phyloP scores from a whole-genome alignment of 768 basidiomycete species.

The Pulveroboletus sp. region DNA sequence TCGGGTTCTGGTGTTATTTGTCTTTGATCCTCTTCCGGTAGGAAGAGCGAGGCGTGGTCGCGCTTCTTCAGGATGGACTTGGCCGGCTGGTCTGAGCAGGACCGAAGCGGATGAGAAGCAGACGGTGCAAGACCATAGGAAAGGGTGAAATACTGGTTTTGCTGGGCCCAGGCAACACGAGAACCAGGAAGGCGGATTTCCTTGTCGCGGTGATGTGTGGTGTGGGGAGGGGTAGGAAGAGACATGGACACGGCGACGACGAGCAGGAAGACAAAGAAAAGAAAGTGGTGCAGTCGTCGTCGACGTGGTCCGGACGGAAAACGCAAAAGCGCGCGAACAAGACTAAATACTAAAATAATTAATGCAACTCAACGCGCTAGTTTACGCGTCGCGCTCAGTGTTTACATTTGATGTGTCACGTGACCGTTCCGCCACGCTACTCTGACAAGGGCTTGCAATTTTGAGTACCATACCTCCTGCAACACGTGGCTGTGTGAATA shows the following conservation, averaged over 20 bases:
- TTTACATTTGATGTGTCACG: conserved; percentile 28
- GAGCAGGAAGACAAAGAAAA: conserved; percentile 5
- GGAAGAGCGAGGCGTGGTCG: conserved; percentile 31
- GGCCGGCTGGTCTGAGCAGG: conserved; percentile 43
- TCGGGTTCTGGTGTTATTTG: conserved; percentile 77
- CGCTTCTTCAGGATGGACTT: conserved; percentile 73
- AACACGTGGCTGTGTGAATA: no score
- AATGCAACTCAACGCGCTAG: conserved; percentile 34
- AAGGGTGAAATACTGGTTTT: conserved; percentile 47
- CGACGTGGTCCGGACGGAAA: conserved; percentile 18
- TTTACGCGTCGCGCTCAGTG: conserved; percentile 41
- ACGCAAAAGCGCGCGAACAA: not conserved
- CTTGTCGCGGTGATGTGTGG: conserved; percentile 57
- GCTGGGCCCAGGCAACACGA: conserved; percentile 52
- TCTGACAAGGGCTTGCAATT: no score
- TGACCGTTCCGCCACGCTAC: no score
- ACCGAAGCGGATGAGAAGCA: conserved; percentile 26
- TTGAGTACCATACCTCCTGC: no score
- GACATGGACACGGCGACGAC: conserved; percentile 33
- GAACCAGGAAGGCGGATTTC: conserved; percentile 41
- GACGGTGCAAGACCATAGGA: conserved; percentile 28
- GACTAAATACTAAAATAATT: conserved; percentile 30
- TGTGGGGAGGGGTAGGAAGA: conserved; percentile 62
- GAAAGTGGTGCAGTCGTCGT: conserved; percentile 10
- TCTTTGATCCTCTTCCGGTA: conserved; percentile 45